Evolutionary conservation across 2,329 filamentous ascomycete genomes (phyloP).

Genomic region (Penicillium janthinellum): DNA sequence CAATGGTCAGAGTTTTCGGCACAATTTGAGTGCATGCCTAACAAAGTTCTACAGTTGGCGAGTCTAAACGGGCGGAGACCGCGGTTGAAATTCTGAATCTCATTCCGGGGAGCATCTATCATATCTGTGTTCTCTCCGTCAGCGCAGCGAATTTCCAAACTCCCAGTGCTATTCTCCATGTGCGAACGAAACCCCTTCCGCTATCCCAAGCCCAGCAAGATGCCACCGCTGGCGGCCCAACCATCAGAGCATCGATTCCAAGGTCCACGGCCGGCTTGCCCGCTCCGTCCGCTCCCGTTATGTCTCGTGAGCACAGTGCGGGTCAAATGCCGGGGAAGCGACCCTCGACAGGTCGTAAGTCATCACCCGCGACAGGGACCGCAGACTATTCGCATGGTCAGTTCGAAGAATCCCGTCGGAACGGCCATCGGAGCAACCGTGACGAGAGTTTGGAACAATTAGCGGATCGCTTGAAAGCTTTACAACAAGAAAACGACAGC

Average conservation of each 20-base stretch:
- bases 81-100: constrained; percentile 90
- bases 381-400: constrained; percentile 44
- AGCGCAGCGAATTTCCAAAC: constrained; percentile 92
- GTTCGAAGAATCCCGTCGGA: constrained; percentile 42
- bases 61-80: constrained; percentile 77
- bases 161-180: constrained; percentile 78
- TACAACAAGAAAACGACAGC: constrained; percentile 83
- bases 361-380: constrained; percentile 67
- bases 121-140: constrained; percentile 87
- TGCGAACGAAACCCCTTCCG: constrained; percentile 68
- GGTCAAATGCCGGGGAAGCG: constrained; percentile 59
- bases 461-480: constrained; percentile 75
- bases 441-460: constrained; percentile 74
- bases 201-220: constrained; percentile 40
- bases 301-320: constrained; percentile 67
- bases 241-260: constrained; percentile 57
- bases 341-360: constrained; percentile 71
- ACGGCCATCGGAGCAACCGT: constrained; percentile 52
- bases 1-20: neutral
- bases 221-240: constrained; percentile 37
- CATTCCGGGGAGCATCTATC: constrained; percentile 85
- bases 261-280: constrained; percentile 57
- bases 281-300: constrained; percentile 61
- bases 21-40: neutral
- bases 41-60: constrained; percentile 64